A percentile compares a stretch with the other conserved stretches of the same genome.
These are phyloP conservation scores for Austroboletus rostrupii DNA, from an alignment of 1,284 basidiomycete genomes.

Conservation along the genomic window DNA sequence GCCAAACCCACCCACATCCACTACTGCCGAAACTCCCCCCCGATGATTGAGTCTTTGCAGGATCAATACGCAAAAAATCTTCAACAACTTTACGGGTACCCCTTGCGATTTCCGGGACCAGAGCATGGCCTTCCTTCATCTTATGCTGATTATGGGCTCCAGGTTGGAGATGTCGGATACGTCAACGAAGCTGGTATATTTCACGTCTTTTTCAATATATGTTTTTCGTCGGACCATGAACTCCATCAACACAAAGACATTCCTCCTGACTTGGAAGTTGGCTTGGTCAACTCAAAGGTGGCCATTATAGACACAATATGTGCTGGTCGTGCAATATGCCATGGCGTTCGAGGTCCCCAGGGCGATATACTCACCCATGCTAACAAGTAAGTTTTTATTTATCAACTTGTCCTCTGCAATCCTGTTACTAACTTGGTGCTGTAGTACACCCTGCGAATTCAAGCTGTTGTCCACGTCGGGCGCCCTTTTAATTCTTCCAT, in stretches of 20 bases:
- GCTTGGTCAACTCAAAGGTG: background rate
- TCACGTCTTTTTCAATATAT: constrained; percentile 4
- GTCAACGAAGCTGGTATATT: background rate
- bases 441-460: background rate
- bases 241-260: background rate
- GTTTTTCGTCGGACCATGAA: background rate
- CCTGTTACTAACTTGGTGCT: background rate
- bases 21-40: no score
- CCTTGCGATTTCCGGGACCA: constrained; percentile 1
- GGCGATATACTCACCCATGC: background rate
- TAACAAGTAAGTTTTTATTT: background rate
- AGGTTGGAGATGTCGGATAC: constrained; percentile 8
- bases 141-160: constrained; percentile 1
- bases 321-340: background rate
- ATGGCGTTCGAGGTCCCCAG: background rate
- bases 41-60: background rate
- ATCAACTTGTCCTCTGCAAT: background rate
- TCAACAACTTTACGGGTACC: background rate
- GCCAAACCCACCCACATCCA: no score
- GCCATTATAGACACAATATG: background rate
- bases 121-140: background rate
- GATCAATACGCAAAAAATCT: constrained; percentile 1
- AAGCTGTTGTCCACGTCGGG: background rate
- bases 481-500: background rate
- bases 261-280: background rate